Conservation (phyloP, 2,329 filamentous ascomycete species). For the Penicillium olsonii region DNA sequence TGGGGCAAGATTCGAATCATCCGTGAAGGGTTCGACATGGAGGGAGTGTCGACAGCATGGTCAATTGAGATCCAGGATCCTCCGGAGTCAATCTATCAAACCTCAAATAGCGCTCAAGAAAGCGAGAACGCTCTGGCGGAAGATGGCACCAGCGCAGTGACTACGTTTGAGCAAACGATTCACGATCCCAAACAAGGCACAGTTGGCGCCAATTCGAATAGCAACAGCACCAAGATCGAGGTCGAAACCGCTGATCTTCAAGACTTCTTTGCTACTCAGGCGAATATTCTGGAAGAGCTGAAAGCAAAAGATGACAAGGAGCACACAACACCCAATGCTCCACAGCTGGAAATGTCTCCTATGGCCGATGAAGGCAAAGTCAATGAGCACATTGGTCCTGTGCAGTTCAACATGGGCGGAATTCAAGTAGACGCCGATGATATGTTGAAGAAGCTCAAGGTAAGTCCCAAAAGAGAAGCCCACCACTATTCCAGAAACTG, state of each 20-base stretch:
- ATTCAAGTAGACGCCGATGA: conserved; percentile 96
- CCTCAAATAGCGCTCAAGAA: conserved; percentile 28
- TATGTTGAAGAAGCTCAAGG: conserved; percentile 84
- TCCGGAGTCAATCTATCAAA: conserved; percentile 31
- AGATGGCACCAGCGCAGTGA: conserved; percentile 62
- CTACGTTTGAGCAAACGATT: conserved; percentile 77
- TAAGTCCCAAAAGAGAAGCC: conserved; percentile 42
- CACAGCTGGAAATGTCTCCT: conserved; percentile 39
- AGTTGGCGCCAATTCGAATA: conserved; percentile 54
- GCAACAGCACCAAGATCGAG: conserved; percentile 51
- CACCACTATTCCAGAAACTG: background rate
- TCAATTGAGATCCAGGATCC: conserved; percentile 72
- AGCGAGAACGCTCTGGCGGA: conserved; percentile 20
- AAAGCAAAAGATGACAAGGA: conserved; percentile 57
- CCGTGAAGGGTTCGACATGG: conserved; percentile 88
- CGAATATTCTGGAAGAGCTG: conserved; percentile 70
- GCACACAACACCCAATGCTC: conserved; percentile 33
- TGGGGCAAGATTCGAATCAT: conserved; percentile 96
- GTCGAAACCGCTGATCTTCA: conserved; percentile 74
- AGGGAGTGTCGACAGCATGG: conserved; percentile 83
- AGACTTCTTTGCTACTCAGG: conserved; percentile 72
- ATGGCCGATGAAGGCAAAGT: conserved; percentile 46
- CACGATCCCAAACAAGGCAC: conserved; percentile 70
- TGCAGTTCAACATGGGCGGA: conserved; percentile 97
- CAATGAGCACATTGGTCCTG: conserved; percentile 85